phyloP scores from a whole-genome alignment of 1,139 yeast genomes.

The Suhomyces kunorum region DNA sequence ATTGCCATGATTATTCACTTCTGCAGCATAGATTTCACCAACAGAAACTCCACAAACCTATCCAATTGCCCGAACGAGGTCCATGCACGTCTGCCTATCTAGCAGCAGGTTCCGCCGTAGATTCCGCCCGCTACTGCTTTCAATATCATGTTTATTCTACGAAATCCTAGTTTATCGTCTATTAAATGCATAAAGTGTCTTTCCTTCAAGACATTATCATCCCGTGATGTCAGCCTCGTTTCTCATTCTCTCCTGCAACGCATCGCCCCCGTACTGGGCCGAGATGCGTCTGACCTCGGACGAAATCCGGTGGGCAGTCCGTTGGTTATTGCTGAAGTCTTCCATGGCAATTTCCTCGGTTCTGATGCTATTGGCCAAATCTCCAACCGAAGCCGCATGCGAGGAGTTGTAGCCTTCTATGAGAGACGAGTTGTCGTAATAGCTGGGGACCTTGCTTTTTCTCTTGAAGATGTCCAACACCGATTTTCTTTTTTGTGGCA shows the following conservation, averaged over 20 bases:
- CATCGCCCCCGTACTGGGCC: slow-evolving; percentile 10
- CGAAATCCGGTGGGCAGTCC: slow-evolving; percentile 27
- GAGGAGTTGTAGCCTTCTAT: slow-evolving; percentile 30
- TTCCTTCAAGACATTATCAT: background rate
- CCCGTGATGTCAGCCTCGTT: no score
- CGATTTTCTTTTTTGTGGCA: slow-evolving; percentile 23
- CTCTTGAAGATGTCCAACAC: slow-evolving; percentile 31
- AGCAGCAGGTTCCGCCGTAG: no score
- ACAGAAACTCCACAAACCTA: no score
- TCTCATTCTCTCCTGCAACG: background rate
- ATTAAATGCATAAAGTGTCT: slow-evolving; percentile 3
- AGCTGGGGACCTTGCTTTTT: slow-evolving; percentile 26
- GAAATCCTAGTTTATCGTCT: background rate
- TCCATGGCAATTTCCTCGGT: slow-evolving; percentile 57
- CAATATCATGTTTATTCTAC: background rate
- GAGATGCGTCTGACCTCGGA: slow-evolving; percentile 24
- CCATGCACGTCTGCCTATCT: no score
- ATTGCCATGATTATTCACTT: no score
- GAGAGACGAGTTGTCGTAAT: slow-evolving; percentile 33
- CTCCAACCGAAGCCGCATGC: slow-evolving; percentile 12
- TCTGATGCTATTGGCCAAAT: slow-evolving; percentile 20
- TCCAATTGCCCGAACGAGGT: no score
- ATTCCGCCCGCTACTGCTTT: no score
- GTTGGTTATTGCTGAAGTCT: slow-evolving; percentile 35
- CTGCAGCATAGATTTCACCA: no score